These are phyloP conservation scores for Globisporangium irregulare DNA, from an alignment of 352 stramenopile species.

Conservation along the genomic window DNA sequence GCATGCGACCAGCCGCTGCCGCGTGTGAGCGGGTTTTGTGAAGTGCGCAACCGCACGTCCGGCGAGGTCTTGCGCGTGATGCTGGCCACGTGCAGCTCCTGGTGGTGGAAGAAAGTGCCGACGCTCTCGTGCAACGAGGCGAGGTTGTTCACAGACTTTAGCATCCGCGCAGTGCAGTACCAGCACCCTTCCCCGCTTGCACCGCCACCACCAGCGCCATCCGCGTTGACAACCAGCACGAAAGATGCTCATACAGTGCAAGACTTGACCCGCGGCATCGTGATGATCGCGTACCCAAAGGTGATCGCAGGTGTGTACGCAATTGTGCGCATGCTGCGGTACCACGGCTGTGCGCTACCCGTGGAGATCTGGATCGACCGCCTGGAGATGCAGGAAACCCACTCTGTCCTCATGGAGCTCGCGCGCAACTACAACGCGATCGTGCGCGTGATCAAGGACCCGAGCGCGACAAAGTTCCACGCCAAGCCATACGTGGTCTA, in stretches of 20 bases:
- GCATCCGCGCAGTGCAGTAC: slow-evolving; percentile 41
- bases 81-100: slow-evolving; percentile 61
- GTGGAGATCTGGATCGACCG: slow-evolving; percentile 28
- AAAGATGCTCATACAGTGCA: not conserved
- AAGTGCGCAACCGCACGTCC: slow-evolving; percentile 60
- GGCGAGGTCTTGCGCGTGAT: slow-evolving; percentile 51
- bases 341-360: slow-evolving; percentile 21
- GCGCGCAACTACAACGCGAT: slow-evolving; percentile 7
- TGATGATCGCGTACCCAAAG: slow-evolving; percentile 29
- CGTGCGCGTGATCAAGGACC: slow-evolving; percentile 27
- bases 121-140: slow-evolving; percentile 56
- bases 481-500: slow-evolving; percentile 26
- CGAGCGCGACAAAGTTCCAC: slow-evolving; percentile 20
- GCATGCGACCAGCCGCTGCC: slow-evolving; percentile 37
- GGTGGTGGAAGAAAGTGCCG: slow-evolving; percentile 50
- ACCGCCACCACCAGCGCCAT: no score
- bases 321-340: slow-evolving; percentile 24
- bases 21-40: slow-evolving; percentile 53
- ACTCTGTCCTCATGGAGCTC: slow-evolving; percentile 19
- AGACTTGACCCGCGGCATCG: slow-evolving; percentile 12
- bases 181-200: slow-evolving; percentile 11
- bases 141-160: slow-evolving; percentile 60
- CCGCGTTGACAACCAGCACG: not conserved
- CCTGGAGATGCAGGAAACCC: slow-evolving; percentile 23
- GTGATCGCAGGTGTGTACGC: slow-evolving; percentile 27